Evolutionary conservation across 805 yeast genomes (phyloP).

Genomic region (Candida hungchunana): DNA sequence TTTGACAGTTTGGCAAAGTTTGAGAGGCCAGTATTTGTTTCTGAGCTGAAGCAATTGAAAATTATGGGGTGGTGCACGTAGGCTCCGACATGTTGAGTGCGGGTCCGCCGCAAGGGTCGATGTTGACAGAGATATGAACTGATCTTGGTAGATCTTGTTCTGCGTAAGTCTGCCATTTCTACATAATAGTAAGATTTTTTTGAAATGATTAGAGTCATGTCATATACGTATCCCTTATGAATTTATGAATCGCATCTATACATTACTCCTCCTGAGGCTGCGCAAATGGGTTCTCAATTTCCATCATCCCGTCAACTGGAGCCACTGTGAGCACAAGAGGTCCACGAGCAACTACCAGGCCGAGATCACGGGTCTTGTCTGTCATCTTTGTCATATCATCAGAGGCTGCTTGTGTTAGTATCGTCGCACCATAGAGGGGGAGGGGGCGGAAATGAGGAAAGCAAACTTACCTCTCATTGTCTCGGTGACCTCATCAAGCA

Average conservation of each 20-base stretch:
- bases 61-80: too few relatives aligned
- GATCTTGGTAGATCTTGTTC: too few relatives aligned
- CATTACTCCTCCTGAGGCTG: slow-evolving; percentile 13
- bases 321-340: slow-evolving; percentile 68
- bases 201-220: too few relatives aligned
- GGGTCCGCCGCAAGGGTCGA: too few relatives aligned
- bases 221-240: too few relatives aligned
- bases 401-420: slow-evolving; percentile 38
- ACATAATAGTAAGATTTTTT: too few relatives aligned
- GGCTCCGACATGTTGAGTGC: too few relatives aligned
- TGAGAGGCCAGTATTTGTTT: too few relatives aligned
- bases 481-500: slow-evolving; percentile 68
- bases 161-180: too few relatives aligned
- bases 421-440: not conserved
- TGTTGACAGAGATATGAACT: too few relatives aligned
- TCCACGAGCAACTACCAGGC: slow-evolving; percentile 82
- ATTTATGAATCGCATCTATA: not conserved
- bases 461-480: slow-evolving; percentile 45
- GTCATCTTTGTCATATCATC: slow-evolving; percentile 53
- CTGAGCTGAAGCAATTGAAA: too few relatives aligned
- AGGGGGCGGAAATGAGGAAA: not conserved
- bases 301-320: slow-evolving; percentile 68
- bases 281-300: slow-evolving; percentile 66
- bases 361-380: slow-evolving; percentile 61
- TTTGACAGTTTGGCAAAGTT: too few relatives aligned